A percentile compares a stretch with the other conserved stretches of the same genome.
Evolutionary conservation across 2,329 filamentous ascomycete species (phyloP).

Genomic region (Fusarium floridanum): DNA sequence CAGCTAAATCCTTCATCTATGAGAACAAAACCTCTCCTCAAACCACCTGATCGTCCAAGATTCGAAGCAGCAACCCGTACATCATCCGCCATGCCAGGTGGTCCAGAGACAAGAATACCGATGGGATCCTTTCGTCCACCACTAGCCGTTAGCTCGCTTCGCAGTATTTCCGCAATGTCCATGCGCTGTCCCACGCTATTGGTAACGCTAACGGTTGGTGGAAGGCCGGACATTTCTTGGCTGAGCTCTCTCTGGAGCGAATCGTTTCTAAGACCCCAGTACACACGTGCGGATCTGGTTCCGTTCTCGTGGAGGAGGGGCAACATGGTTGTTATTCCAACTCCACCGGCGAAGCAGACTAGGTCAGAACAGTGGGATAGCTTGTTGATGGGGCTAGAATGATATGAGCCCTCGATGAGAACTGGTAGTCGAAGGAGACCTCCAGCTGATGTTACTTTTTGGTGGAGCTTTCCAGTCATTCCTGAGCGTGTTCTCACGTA

Average conservation of each 20-base stretch:
- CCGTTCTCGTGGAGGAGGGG: conserved; percentile 39
- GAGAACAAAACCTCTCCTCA: conserved; percentile 40
- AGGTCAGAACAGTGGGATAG: conserved; percentile 44
- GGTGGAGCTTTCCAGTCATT: conserved; percentile 39
- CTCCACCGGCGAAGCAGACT: conserved; percentile 51
- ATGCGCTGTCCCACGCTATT: conserved; percentile 41
- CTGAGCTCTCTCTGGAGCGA: conserved; percentile 31
- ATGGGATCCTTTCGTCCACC: conserved; percentile 32
- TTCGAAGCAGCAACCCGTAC: conserved; percentile 41
- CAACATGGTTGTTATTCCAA: conserved; percentile 50
- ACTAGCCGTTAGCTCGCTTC: conserved; percentile 29
- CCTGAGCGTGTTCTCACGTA: conserved; percentile 42
- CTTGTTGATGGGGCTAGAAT: conserved; percentile 34
- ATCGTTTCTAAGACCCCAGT: conserved; percentile 44
- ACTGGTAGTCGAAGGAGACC: conserved; percentile 36
- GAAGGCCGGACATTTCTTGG: conserved; percentile 28
- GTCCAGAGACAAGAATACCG: conserved; percentile 48
- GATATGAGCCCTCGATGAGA: conserved; percentile 48
- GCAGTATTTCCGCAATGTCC: conserved; percentile 39
- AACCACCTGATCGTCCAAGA: conserved; percentile 30
- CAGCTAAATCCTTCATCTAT: conserved; percentile 47
- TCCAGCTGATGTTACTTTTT: conserved; percentile 4
- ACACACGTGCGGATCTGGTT: conserved; percentile 33
- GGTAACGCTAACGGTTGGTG: conserved; percentile 35
- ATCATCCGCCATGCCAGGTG: conserved; percentile 48